Evolutionary conservation across 345 rosid species (phyloP), one percentile per base, ranked within the genome.

Genomic region (Hevea brasiliensis): DNA sequence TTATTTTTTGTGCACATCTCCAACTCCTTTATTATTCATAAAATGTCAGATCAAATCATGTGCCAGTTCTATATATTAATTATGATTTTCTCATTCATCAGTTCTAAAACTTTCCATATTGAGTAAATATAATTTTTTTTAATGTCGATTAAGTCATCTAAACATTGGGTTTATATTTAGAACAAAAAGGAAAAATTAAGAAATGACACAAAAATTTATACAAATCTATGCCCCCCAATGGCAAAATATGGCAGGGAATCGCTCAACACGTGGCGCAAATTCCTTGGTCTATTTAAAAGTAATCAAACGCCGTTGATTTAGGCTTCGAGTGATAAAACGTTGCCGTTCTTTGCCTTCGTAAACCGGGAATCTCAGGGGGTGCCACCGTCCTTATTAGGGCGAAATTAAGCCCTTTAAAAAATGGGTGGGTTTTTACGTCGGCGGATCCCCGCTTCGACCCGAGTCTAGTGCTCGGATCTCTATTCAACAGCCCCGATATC

Each of bases 361-460:
- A 64, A 2, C 84, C 84, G 4, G 96, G 92, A 61, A 90, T 67
- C 82, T 70, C 87, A 9, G 99, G 98, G 57, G 98, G 99, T 7
- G 85, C 77, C 3, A 88, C 27, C 32, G 97, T 85, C 60, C 99
- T 79, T 10, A 95, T 81, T 9, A 95, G 86, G 18, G 99, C 96
- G 29, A 92, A 92, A 58, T 95, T 95, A 0, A 95, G 77, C 35
- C 89, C 92, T 67, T 85, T 87, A 79, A 95, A 95, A 74, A 92
- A 92, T 24, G 94, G 90, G 70, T 92, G 99, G 3, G 79, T 87
- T 79, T 95, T 95, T 5, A 95, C 86, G 68, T 95, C 96, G 21
- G 98, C 91, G 3, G 99, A 82, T 2, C 99, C 99, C 5, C 96
- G 89, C 70, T 77, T 85, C 59, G 93, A 88, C 67, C 99, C 99